Percentiles rank a stretch among this genome's conserved stretches.
phyloP scores from a whole-genome alignment of 1,284 basidiomycete genomes.

The Tetrapyrgos nigripes region DNA sequence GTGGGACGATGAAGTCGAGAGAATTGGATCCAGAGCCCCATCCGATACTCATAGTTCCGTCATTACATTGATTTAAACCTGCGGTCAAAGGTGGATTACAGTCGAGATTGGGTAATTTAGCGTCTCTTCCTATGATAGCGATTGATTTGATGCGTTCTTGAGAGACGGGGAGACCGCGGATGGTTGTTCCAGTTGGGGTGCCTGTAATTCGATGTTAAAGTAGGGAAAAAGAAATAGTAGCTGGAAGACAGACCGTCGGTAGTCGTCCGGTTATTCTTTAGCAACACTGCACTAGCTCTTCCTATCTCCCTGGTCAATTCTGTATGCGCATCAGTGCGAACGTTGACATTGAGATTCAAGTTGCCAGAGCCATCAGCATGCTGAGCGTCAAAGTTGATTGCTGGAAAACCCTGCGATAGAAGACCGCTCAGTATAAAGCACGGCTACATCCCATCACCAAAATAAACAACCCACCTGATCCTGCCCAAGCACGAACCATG shows the following conservation, averaged over 20 bases:
- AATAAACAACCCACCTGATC: constrained; percentile 33
- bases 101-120: constrained; percentile 45
- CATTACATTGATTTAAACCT: constrained; percentile 49
- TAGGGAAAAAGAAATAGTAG: not conserved
- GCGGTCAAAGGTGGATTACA: constrained; percentile 35
- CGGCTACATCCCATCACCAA: constrained; percentile 26
- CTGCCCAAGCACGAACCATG: constrained; percentile 65
- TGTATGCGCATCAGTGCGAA: constrained; percentile 58
- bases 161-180: constrained; percentile 53
- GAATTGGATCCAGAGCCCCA: constrained; percentile 58
- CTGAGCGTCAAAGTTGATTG: constrained; percentile 58
- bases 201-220: not conserved
- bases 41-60: constrained; percentile 54
- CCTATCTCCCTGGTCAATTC: constrained; percentile 71
- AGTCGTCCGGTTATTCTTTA: constrained; percentile 71
- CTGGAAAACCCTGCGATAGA: constrained; percentile 54
- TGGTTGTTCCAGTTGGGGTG: constrained; percentile 37
- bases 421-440: not conserved
- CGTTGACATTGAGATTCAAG: constrained; percentile 62
- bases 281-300: constrained; percentile 72
- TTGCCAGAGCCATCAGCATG: constrained; percentile 50
- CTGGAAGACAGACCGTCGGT: constrained; percentile 25
- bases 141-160: constrained; percentile 49
- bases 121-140: constrained; percentile 53
- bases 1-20: constrained; percentile 49